These are phyloP conservation scores for Eugenia klotzschiana DNA, from an alignment of 441 rosid species.

Conservation along the genomic window DNA sequence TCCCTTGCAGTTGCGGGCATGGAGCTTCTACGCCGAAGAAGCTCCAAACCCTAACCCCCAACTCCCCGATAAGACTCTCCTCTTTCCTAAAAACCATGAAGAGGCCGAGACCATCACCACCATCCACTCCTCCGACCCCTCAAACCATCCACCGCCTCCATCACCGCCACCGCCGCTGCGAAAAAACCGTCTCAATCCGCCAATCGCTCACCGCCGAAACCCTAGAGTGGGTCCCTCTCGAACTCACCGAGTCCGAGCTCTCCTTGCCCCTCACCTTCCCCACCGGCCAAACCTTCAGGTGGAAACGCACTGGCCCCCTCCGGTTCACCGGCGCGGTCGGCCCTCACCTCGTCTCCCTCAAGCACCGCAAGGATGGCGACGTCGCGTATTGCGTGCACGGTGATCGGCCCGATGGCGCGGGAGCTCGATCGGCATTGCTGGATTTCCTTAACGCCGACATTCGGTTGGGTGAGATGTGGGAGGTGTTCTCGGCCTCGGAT, in stretches of 20 bases:
- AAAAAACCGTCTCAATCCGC: conserved; percentile 3
- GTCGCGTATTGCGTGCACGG: conserved; percentile 44
- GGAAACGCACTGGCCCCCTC: conserved; percentile 62
- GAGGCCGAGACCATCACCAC: conserved; percentile 23
- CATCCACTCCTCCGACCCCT: conserved; percentile 6
- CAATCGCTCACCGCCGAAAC: background rate
- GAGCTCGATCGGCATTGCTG: conserved; percentile 48
- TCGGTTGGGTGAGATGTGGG: conserved; percentile 50
- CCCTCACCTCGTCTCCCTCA: conserved; percentile 64
- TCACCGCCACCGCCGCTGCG: conserved; percentile 9
- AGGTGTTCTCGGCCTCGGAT: conserved; percentile 49
- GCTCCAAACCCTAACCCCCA: background rate
- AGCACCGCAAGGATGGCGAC: conserved; percentile 36
- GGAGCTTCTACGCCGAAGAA: background rate
- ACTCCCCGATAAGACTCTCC: background rate
- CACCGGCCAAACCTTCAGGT: conserved; percentile 93
- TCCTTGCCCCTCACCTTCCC: conserved; percentile 73
- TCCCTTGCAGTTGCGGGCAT: background rate
- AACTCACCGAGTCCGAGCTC: conserved; percentile 48
- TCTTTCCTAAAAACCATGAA: conserved; percentile 17
- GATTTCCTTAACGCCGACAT: conserved; percentile 59
- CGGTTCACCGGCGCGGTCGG: conserved; percentile 76
- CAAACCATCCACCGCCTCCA: conserved; percentile 9
- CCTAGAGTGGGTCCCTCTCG: conserved; percentile 34
- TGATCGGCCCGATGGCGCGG: conserved; percentile 19